Base-by-base conservation (phyloP, 108 stramenopile species). In the Skeletonema tropicum region DNA sequence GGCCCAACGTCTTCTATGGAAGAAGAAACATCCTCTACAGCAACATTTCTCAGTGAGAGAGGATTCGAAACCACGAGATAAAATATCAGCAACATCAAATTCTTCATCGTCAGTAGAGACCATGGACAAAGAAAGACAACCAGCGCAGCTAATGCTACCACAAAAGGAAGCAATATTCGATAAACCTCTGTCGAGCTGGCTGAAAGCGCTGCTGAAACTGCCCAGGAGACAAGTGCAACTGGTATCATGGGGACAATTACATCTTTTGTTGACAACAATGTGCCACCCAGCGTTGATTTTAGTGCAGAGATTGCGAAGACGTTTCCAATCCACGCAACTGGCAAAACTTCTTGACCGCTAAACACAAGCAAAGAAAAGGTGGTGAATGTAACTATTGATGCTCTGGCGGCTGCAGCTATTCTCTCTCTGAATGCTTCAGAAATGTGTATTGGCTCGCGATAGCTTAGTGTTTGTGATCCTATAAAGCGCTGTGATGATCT, bases 241-340 rank as follows among this genome's bases (percentile, higher is more conserved):
- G 77, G 49, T 26, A 77, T 42, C 59, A 85, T 66, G 7, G 76
- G 70, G 15, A 42, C 26, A 21, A 66, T 23, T 13, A 75, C 38
- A 35, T 73, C 80, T 12, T 35, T 23, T 11, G 76, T 71, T 19
- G 71, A n/a, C 12, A 64, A 25, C 19, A 81, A 5, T 31, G 80
- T 57, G 3, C 31, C 70, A 5, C 84, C 84, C 42, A 82, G 17
- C 21, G 62, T 85, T 13, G 41, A 13, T 23, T 78, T 58, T 39
- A 85, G 31, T 15, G 60, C 21, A 12, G 65, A 39, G 8, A 76
- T 75, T 17, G 77, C 64, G 60, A 85, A 71, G 23, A 85, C 72
- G 33, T 85, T 85, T 2, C 84, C 84, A 46, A 82, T 76, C 80
- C 80, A 82, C 17, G 63, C 35, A 8, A 29, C 62, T 10, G 70